Evolutionary conservation across 345 rosid species (phyloP).

Genomic region (Carallia pectinifolia): DNA sequence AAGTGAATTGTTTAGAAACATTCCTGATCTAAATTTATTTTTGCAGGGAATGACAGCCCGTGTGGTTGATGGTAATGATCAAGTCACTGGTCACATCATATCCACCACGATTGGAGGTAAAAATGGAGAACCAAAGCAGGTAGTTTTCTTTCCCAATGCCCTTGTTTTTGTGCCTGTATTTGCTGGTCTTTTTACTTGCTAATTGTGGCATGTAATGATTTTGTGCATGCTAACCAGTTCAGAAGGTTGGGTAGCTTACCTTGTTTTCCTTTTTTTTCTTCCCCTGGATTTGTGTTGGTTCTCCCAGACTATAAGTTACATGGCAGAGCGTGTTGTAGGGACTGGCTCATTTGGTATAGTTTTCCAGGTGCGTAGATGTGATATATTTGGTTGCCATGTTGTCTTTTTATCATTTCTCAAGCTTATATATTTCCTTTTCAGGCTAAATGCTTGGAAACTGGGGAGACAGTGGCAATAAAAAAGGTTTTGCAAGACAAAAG

Average conservation of each 20-base stretch:
- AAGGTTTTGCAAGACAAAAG: conserved; percentile 80
- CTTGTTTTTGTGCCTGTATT: background rate
- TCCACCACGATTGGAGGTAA: conserved; percentile 90
- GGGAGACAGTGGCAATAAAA: conserved; percentile 85
- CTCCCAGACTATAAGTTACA: conserved; percentile 78
- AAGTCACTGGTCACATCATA: conserved; percentile 83
- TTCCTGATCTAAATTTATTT: background rate
- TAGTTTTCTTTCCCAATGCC: background rate
- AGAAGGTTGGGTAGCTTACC: too few species aligned
- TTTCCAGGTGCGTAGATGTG: conserved; percentile 50
- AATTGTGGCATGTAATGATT: background rate
- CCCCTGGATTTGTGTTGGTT: conserved; percentile 3
- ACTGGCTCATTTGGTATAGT: conserved; percentile 86
- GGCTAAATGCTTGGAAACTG: conserved; percentile 87
- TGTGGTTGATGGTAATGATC: conserved; percentile 66
- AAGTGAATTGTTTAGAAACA: background rate
- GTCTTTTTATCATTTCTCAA: background rate
- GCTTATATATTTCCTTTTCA: conserved; percentile 19
- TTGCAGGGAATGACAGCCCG: conserved; percentile 71
- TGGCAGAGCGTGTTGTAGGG: conserved; percentile 92
- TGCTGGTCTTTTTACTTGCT: too few species aligned
- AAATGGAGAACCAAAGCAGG: conserved; percentile 92
- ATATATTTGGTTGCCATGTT: background rate
- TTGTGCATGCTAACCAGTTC: background rate
- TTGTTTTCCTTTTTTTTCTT: background rate